phyloP scores from a whole-genome alignment of 331 rosid genomes.

The Cucumis variabilis region DNA sequence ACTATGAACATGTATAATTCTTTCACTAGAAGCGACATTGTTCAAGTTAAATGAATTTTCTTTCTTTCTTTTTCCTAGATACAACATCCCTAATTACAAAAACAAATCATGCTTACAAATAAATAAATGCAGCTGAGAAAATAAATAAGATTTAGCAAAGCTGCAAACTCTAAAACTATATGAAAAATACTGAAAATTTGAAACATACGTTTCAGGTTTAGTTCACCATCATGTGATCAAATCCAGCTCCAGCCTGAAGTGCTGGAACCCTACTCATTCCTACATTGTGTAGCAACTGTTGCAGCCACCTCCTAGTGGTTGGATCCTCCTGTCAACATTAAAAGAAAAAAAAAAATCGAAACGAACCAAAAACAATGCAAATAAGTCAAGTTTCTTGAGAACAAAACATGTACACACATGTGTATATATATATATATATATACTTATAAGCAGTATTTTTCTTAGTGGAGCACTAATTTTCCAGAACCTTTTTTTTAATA shows the following conservation, averaged over 20 bases:
- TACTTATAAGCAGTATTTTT: background rate
- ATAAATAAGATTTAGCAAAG: background rate
- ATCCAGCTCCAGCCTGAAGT: conserved; percentile 58
- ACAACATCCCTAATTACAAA: conserved; percentile 16
- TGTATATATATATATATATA: too few species aligned
- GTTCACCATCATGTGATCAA: conserved; percentile 57
- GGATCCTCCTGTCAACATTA: conserved; percentile 74
- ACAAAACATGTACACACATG: background rate
- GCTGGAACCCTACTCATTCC: conserved; percentile 49
- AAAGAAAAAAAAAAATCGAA: background rate
- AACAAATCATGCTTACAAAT: conserved; percentile 6
- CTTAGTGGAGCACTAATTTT: background rate
- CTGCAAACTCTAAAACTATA: background rate
- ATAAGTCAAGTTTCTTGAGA: background rate
- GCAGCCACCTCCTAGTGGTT: conserved; percentile 66
- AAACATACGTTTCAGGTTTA: conserved; percentile 23
- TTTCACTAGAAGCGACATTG: background rate
- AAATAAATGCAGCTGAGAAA: conserved; percentile 9
- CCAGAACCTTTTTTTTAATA: background rate
- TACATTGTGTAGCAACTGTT: conserved; percentile 69
- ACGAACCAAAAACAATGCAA: background rate
- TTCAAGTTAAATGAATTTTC: background rate
- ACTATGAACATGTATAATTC: conserved; percentile 28
- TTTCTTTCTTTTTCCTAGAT: background rate
- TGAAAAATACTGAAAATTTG: background rate